A percentile compares a stretch with the other conserved stretches of the same genome.
phyloP scores from a whole-genome alignment of 2,329 filamentous ascomycete species.

The Scleromitrula shiraiana region DNA sequence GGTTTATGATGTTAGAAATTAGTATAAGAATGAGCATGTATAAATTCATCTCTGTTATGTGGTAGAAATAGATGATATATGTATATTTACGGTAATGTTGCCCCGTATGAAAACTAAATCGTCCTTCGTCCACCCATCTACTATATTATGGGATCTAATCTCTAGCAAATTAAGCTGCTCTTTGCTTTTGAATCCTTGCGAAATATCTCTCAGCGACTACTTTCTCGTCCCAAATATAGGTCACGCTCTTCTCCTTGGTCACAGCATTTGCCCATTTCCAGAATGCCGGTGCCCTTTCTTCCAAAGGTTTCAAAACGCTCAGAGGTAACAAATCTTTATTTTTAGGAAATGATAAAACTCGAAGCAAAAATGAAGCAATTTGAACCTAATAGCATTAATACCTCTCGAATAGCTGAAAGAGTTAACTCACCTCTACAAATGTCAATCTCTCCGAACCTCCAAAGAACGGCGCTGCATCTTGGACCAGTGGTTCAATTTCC shows the following conservation, averaged over 20 bases:
- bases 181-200: conserved; percentile 27
- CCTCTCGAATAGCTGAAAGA: neutral
- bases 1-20: too few species aligned
- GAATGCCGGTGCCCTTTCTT: conserved; percentile 54
- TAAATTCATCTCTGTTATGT: too few species aligned
- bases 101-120: too few species aligned
- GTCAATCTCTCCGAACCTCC: conserved; percentile 57
- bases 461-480: conserved; percentile 51
- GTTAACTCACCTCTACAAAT: conserved; percentile 63
- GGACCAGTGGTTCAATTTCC: conserved; percentile 66
- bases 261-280: conserved; percentile 58
- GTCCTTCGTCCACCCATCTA: too few species aligned
- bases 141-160: neutral
- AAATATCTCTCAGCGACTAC: conserved; percentile 35
- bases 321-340: conserved; percentile 44
- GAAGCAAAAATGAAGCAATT: conserved; percentile 58
- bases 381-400: conserved; percentile 39
- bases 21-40: too few species aligned
- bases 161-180: neutral
- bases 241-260: conserved; percentile 56
- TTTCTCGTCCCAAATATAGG: conserved; percentile 51
- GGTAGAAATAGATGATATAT: too few species aligned
- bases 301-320: conserved; percentile 39
- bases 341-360: conserved; percentile 47
- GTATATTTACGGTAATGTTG: too few species aligned